Evolutionary conservation across 495 filamentous ascomycete genomes (phyloP).

Genomic region (Tuber indicum): DNA sequence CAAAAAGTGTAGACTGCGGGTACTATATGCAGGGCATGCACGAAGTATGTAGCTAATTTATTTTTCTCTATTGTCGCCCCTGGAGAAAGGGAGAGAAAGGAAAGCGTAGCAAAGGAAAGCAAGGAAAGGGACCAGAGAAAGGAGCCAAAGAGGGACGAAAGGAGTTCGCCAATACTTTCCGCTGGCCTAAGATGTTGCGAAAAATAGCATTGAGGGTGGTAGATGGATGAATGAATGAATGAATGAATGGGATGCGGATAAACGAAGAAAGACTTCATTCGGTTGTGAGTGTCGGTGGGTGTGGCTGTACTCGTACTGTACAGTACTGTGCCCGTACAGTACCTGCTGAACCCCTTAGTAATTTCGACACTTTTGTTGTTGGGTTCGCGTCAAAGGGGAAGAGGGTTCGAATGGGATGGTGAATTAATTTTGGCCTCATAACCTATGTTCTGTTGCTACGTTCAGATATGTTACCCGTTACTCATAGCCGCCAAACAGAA

Average conservation of each 20-base stretch:
- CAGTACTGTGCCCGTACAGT: no score
- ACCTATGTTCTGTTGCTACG: background rate
- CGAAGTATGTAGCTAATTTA: background rate
- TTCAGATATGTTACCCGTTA: background rate
- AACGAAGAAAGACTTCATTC: background rate
- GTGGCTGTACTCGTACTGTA: background rate
- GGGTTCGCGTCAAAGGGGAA: background rate
- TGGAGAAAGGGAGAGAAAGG: background rate
- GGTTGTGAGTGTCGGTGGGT: background rate
- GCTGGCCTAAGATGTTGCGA: background rate
- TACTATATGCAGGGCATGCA: background rate
- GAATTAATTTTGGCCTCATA: slow-evolving; percentile 1
- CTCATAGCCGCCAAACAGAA: slow-evolving; percentile 1
- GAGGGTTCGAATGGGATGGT: background rate
- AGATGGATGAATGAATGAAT: background rate
- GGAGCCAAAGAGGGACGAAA: background rate
- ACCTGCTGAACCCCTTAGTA: background rate
- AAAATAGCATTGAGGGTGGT: background rate
- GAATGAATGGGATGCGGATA: background rate
- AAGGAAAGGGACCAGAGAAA: background rate
- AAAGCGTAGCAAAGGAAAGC: background rate
- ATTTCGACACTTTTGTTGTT: background rate
- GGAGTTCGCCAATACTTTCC: background rate
- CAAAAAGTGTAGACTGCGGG: background rate
- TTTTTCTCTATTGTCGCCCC: background rate